These are phyloP conservation scores for Penicillium subrubescens DNA, from an alignment of 495 filamentous ascomycete species.

Conservation along the genomic window DNA sequence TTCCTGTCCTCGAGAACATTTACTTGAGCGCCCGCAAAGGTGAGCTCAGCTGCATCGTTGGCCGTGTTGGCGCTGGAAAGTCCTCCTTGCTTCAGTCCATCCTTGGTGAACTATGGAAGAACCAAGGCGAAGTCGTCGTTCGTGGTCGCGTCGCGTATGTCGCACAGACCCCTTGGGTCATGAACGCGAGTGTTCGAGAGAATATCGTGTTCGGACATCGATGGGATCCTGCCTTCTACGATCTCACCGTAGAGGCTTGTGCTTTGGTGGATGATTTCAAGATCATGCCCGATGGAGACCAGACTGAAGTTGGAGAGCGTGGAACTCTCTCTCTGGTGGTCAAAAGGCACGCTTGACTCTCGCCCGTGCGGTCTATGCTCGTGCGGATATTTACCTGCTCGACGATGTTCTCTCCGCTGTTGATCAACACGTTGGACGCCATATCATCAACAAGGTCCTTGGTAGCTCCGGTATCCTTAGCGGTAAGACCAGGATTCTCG, in stretches of 20 bases:
- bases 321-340: slow-evolving; percentile 93
- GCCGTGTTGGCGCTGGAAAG: slow-evolving; percentile 93
- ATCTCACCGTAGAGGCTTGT: slow-evolving; percentile 90
- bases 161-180: slow-evolving; percentile 91
- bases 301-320: slow-evolving; percentile 94
- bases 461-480: slow-evolving; percentile 79
- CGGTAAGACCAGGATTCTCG: slow-evolving; percentile 88
- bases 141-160: slow-evolving; percentile 87
- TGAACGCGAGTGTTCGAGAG: slow-evolving; percentile 95
- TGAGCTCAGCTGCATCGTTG: slow-evolving; percentile 89
- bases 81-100: slow-evolving; percentile 87
- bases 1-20: slow-evolving; percentile 70
- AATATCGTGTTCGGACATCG: slow-evolving; percentile 97
- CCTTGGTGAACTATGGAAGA: slow-evolving; percentile 89
- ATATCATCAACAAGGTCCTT: slow-evolving; percentile 91
- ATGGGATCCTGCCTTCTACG: slow-evolving; percentile 94
- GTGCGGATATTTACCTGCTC: slow-evolving; percentile 94
- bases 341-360: slow-evolving; percentile 96
- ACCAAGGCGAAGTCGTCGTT: slow-evolving; percentile 79
- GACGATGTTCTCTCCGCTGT: slow-evolving; percentile 96
- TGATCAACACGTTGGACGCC: slow-evolving; percentile 94
- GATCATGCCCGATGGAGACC: slow-evolving; percentile 91
- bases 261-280: slow-evolving; percentile 90
- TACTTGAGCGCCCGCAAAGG: slow-evolving; percentile 86
- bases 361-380: slow-evolving; percentile 92